Percentiles rank a stretch among this genome's conserved stretches.
phyloP scores from a whole-genome alignment of 192 early-diverging fungal species.

The Coemansia sp. region DNA sequence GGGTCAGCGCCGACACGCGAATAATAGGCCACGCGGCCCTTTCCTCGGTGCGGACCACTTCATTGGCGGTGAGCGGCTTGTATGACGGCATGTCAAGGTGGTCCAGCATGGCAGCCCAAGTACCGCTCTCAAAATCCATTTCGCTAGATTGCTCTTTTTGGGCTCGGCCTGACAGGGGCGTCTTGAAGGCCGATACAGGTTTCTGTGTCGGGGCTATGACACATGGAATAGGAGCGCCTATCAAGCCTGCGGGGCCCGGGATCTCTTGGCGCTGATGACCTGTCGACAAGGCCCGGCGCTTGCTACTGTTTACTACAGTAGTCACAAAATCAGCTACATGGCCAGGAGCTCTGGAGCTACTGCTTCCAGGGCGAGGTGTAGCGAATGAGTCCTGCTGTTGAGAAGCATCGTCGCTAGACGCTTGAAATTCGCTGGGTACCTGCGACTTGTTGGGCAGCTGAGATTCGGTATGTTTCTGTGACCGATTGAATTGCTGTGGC shows the following conservation, averaged over 20 bases:
- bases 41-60: conserved; percentile 3
- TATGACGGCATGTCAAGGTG: conserved; percentile 37
- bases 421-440: neutral
- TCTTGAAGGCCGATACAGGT: conserved; percentile 34
- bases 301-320: conserved; percentile 25
- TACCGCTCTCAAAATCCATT: conserved; percentile 46
- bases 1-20: conserved; percentile 21
- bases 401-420: neutral
- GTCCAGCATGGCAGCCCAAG: conserved; percentile 50
- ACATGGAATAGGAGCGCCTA: conserved; percentile 1
- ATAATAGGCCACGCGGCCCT: conserved; percentile 35
- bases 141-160: conserved; percentile 21
- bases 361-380: neutral
- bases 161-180: conserved; percentile 18
- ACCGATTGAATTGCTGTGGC: neutral
- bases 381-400: neutral
- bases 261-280: conserved; percentile 19
- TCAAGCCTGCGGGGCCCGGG: conserved; percentile 40
- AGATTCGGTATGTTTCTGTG: neutral
- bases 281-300: neutral
- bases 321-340: conserved; percentile 10
- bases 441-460: neutral
- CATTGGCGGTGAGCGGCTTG: conserved; percentile 23
- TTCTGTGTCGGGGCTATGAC: conserved; percentile 17
- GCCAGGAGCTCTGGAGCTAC: neutral